Percentiles rank a stretch among this genome's conserved stretches.
Conservation (phyloP, 306 rosid genomes). For the Cucurbita argyrosperma region DNA sequence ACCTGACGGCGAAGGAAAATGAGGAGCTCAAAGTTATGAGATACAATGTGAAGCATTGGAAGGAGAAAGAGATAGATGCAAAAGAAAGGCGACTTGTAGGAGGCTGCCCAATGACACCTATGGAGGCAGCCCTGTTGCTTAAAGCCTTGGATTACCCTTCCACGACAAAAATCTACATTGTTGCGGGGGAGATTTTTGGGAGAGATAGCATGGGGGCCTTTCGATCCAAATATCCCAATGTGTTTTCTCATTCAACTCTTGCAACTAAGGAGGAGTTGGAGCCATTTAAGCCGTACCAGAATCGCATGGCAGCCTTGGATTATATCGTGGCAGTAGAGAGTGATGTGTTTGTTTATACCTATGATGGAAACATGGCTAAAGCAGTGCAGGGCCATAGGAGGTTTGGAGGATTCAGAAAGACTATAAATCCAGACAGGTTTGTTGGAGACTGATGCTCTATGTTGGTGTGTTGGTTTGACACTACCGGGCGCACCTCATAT, state of each 20-base stretch:
- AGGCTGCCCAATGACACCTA: conserved; percentile 95
- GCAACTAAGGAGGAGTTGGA: conserved; percentile 73
- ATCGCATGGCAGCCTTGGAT: conserved; percentile 94
- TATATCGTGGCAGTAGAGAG: conserved; percentile 79
- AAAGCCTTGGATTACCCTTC: conserved; percentile 98
- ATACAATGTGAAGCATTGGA: conserved; percentile 88
- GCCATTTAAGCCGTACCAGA: conserved; percentile 68
- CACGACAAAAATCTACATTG: conserved; percentile 83
- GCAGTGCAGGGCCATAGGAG: conserved; percentile 94
- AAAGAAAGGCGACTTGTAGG: conserved; percentile 55
- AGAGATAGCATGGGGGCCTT: conserved; percentile 57
- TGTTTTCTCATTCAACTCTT: conserved; percentile 65
- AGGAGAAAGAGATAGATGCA: conserved; percentile 87
- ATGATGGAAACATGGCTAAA: conserved; percentile 98
- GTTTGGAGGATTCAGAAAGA: conserved; percentile 81
- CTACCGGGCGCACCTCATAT: background rate
- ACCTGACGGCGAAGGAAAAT: conserved; percentile 57
- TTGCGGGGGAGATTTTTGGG: conserved; percentile 92
- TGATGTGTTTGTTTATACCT: conserved; percentile 85
- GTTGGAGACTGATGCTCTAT: background rate
- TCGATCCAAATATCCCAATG: conserved; percentile 55
- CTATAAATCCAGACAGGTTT: conserved; percentile 89
- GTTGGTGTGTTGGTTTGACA: background rate
- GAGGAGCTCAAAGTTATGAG: conserved; percentile 76
- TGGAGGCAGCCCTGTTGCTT: conserved; percentile 85